Base-by-base conservation (phyloP, 345 rosid genomes). In the Clarkia xantiana region DNA sequence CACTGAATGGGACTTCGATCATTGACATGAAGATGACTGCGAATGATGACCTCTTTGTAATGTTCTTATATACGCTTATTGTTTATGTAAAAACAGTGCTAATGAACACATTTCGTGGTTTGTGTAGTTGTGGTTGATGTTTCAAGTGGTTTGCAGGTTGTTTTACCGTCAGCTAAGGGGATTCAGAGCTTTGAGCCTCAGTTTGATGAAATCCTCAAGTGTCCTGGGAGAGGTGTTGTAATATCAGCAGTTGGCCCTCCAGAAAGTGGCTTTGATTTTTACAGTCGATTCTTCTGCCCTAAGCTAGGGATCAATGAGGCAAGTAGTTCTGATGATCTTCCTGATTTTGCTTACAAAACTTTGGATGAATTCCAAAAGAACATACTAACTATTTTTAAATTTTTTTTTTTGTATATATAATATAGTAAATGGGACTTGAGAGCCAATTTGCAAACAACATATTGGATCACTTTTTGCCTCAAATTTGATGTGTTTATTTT, bases 241-340 rank as follows among this genome's bases (percentile, higher is more conserved):
- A 77, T 80, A 20, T 62, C 87, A 53, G 79, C 69, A 20, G 64
- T 51, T 36, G 82, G 70, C 41, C 59, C 77, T 18, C 50, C 61
- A 2, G 86, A 67, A n/a, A 77, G 91, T 19, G 73, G 63, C 13
- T 82, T 82, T 52, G 84, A 80, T 60, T 76, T 79, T 52, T 61
- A 55, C 19, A 85, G 91, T 61, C 76, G 97, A 14, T 79, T 17
- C 74, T 90, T 85, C 18, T 62, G 62, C 51, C 95, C 91, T 1
- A 80, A 79, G 59, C n/a, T 56, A 0, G 88, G 95, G 18, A 7
- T 81, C 50, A 57, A 74, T 40, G 94, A 86, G 95, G 97, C 73
- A 66, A 47, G 2, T 22, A 0, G 40, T 14, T 20, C 40, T 20
- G 22, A 20, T 14, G 13, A 9, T 49, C 18, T 34, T n/a, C 10